Conservation (phyloP, 331 rosid species). For the Prunus yedoensis region DNA sequence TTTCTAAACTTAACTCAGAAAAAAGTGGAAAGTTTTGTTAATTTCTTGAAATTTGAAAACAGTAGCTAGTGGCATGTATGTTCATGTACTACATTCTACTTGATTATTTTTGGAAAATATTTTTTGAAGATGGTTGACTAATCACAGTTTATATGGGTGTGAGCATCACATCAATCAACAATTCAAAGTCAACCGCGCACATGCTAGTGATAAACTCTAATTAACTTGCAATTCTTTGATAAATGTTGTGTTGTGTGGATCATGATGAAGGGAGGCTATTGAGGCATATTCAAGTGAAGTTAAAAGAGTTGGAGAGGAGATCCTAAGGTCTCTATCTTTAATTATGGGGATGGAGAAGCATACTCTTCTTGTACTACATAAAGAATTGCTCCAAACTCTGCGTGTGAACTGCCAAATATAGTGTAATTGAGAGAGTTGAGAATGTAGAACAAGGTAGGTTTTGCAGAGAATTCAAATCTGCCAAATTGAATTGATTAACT, state of each 20-base stretch:
- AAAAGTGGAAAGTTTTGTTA: not conserved
- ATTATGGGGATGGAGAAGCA: constrained; percentile 34
- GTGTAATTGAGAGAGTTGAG: no score
- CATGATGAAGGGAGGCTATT: constrained; percentile 18
- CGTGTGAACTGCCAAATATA: constrained; percentile 1
- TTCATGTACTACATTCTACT: no score
- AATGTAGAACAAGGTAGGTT: no score
- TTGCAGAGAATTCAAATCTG: no score
- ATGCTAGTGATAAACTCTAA: no score
- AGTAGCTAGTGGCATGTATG: no score
- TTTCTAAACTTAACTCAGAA: not conserved
- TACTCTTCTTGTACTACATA: constrained; percentile 25
- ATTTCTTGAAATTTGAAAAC: no score
- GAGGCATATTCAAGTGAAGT: constrained; percentile 38
- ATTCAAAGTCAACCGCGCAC: not conserved
- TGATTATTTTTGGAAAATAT: no score
- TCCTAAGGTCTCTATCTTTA: constrained; percentile 27
- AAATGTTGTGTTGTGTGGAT: not conserved
- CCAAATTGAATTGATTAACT: no score
- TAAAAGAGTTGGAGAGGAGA: constrained; percentile 24
- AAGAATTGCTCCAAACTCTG: constrained; percentile 19
- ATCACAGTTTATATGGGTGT: no score
- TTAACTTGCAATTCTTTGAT: not conserved
- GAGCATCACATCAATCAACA: not conserved
- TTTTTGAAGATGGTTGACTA: no score